A percentile compares a stretch with the other conserved stretches of the same genome.
Evolutionary conservation across 352 stramenopile genomes (phyloP).

Genomic region (Elongisporangium anandrum): DNA sequence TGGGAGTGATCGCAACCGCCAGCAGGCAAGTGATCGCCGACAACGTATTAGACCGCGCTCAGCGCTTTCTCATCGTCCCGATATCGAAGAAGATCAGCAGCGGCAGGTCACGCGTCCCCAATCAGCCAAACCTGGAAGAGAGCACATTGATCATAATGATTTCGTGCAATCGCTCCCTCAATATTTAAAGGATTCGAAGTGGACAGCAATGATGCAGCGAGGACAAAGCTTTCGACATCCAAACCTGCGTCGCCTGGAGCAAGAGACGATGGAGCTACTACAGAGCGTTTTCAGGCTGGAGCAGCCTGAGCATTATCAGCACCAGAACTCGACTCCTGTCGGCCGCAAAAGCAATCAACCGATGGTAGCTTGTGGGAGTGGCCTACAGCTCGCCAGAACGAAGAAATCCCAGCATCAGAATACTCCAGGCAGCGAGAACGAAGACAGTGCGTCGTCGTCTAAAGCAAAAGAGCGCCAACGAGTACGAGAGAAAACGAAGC

Average conservation of each 20-base stretch:
- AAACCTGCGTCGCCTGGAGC: conserved; percentile 12
- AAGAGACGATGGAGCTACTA: conserved; percentile 18
- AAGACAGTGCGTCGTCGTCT: conserved; percentile 5
- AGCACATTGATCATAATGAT: not conserved
- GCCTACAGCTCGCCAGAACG: not conserved
- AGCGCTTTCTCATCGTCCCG: not conserved
- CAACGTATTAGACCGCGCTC: not conserved
- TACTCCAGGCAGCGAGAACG: not conserved
- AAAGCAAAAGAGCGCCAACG: not conserved
- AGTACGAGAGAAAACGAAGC: not conserved
- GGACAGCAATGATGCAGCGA: conserved; percentile 16
- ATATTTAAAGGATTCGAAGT: conserved; percentile 16
- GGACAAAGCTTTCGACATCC: conserved; percentile 14
- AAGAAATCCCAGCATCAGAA: not conserved
- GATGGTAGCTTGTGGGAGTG: not conserved
- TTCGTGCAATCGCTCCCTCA: not conserved
- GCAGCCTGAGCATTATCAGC: not conserved
- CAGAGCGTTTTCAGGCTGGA: conserved; percentile 12
- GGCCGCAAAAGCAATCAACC: not conserved
- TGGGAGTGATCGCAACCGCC: not conserved
- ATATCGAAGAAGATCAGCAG: not conserved
- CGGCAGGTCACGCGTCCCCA: not conserved
- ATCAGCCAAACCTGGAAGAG: not conserved
- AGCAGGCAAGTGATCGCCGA: not conserved
- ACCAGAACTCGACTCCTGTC: not conserved